Percentiles rank a stretch among this genome's conserved stretches.
These are phyloP conservation scores for cucumber (Cucumis sativus) DNA, from an alignment of 306 rosid genomes.

Conservation along the genomic window Cucumber_9930_V3 NC_026660.2:28259501-28260000, in stretches of 20 bases:
- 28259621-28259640: background rate
- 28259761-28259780: background rate
- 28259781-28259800: background rate
- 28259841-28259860: background rate
- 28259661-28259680: background rate
- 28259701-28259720: background rate
- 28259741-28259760: background rate
- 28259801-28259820: background rate
- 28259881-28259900: background rate
- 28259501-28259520: background rate
- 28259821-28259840: background rate
- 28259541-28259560: background rate
- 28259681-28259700: background rate
- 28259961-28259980: background rate
- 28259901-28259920: background rate
- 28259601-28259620: background rate
- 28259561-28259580: background rate
- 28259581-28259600: background rate
- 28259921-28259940: background rate
- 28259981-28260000: background rate
- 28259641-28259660: background rate
- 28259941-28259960: background rate
- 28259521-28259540: background rate
- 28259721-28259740: background rate
- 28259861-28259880: conserved; percentile 2